Evolutionary conservation across 371 early-diverging fungal species (phyloP), one percentile per base, ranked within the genome.

Genomic region (Vairimorpha apis): DNA sequence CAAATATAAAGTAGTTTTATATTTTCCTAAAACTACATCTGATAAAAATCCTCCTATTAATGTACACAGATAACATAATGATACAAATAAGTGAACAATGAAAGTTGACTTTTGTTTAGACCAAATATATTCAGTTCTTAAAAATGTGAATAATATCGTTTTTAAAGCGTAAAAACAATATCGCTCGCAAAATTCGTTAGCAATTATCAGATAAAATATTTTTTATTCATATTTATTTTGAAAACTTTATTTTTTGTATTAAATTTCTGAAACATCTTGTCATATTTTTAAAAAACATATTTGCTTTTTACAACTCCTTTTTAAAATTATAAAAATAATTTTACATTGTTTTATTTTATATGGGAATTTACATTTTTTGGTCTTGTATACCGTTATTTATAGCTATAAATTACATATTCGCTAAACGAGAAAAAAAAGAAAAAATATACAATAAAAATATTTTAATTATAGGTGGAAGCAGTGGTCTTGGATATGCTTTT

Each of bases 401-500:
- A 7, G 49, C 21, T 2, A 8, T 65, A 18, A 30, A 65, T 25
- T 47, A 44, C n/a, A 29, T 47, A 32, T 33, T 65, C n/a, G 49
- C 32, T 65, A 32, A 12, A 47, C 49, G 37, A 33, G 47, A 35
- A 29, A 62, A 32, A 47, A 49, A 37, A 21, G 10, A 59, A 33
- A 70, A 70, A 21, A 37, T 60, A 16, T 60, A 60, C 27, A 69
- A 58, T 21, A 83, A 77, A 41, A 89, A 89, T 79, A 87, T 89
- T 56, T 88, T 92, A 70, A 86, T 95, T 38, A 90, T 94, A 0
- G 95, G 95, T 64, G 94, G 91, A 70, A 91, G 91, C 73, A 87
- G 88, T 29, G 96, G 96, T 0, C 86, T 93, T 21, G 96, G 96
- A 30, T 86, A 88, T 66, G 85, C 87, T 2, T 72, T 94, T 2